phyloP scores from a whole-genome alignment of 108 stramenopile species.

The Cylindrotheca fusiformis region DNA sequence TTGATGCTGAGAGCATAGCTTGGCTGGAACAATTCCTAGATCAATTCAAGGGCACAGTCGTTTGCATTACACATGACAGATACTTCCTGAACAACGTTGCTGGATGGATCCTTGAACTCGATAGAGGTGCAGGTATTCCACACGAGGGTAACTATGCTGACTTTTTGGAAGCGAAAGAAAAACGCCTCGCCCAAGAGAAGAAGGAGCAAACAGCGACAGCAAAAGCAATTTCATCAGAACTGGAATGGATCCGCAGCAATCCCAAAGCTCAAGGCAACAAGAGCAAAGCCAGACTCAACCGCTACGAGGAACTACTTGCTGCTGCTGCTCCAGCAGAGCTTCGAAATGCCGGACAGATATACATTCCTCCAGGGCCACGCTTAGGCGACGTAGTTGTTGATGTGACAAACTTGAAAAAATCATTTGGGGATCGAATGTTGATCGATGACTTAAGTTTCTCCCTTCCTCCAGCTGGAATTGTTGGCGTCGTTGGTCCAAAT shows the following conservation, averaged over 20 bases:
- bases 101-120: constrained; percentile 95
- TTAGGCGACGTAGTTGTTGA: constrained; percentile 89
- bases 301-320: constrained; percentile 87
- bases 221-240: constrained; percentile 79
- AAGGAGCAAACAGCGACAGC: constrained; percentile 72
- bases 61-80: constrained; percentile 93
- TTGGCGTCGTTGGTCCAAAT: constrained; percentile 87
- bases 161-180: constrained; percentile 91
- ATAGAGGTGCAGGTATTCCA: constrained; percentile 91
- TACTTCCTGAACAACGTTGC: constrained; percentile 97
- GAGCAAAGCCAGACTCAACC: constrained; percentile 84
- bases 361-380: constrained; percentile 92
- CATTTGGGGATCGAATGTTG: constrained; percentile 79
- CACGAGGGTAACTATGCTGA: constrained; percentile 93
- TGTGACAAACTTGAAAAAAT: constrained; percentile 64
- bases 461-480: constrained; percentile 88
- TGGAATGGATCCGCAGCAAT: constrained; percentile 91
- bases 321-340: constrained; percentile 77
- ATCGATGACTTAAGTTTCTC: constrained; percentile 85
- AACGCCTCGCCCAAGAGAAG: constrained; percentile 84
- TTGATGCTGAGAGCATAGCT: constrained; percentile 43
- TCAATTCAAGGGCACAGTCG: constrained; percentile 93
- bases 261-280: constrained; percentile 91
- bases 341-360: constrained; percentile 84
- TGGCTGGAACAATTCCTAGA: constrained; percentile 91